Evolutionary conservation across 352 stramenopile species (phyloP).

Genomic region (Detonula confervacea): DNA sequence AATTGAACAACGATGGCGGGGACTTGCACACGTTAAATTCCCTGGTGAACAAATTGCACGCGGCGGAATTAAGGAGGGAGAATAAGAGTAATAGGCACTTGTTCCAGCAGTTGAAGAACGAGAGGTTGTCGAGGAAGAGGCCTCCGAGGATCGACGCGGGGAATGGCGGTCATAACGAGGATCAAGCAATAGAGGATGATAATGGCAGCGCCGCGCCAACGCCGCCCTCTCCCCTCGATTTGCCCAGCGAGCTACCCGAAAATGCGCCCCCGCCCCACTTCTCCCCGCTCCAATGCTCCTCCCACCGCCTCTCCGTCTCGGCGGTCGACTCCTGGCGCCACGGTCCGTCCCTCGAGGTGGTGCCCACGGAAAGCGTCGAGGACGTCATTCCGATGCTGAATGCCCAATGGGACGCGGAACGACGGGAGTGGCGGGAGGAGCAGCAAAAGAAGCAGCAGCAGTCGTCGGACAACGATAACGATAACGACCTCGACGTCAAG

Average conservation of each 20-base stretch:
- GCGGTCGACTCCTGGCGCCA: constrained; percentile 16
- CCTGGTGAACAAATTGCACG: constrained; percentile 19
- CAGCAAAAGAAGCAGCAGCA: too few relatives aligned
- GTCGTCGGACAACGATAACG: too few relatives aligned
- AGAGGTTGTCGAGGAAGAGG: too few relatives aligned
- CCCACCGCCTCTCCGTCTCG: constrained; percentile 3
- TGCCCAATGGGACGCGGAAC: constrained; percentile 2
- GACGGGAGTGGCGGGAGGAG: constrained; percentile 10
- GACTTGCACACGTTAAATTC: constrained; percentile 16
- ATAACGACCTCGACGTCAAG: too few relatives aligned
- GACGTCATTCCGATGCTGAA: constrained; percentile 2
- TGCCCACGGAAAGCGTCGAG: constrained; percentile 3
- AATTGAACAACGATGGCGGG: constrained; percentile 7
- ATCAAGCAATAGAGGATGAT: too few relatives aligned
- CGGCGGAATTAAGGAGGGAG: constrained; percentile 5
- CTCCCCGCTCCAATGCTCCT: constrained; percentile 1
- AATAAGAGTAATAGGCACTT: neutral
- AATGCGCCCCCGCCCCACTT: constrained; percentile 2
- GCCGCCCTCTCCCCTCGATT: neutral
- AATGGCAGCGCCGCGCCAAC: neutral
- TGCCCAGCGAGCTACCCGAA: neutral
- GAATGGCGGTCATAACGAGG: too few relatives aligned
- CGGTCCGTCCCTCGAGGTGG: constrained; percentile 5
- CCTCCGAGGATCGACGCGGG: too few relatives aligned
- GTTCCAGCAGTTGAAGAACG: too few relatives aligned